Evolutionary conservation across 441 rosid species (phyloP).

Genomic region (Eutrema salsugineum): DNA sequence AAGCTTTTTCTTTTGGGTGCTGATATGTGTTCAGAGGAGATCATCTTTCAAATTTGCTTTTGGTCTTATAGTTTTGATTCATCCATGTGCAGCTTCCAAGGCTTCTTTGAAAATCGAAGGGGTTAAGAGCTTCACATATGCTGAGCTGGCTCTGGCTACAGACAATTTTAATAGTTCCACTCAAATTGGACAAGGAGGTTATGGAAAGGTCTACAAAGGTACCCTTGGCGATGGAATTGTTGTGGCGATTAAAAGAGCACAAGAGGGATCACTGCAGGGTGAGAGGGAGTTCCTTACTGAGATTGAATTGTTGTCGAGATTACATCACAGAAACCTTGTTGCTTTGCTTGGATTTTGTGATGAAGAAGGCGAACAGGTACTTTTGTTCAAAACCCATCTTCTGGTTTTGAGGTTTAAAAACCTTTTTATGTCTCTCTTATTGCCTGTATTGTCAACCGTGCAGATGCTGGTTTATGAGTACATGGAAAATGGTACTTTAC

Average conservation of each 20-base stretch:
- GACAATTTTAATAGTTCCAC: constrained; percentile 60
- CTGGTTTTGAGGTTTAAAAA: background rate
- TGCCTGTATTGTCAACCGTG: constrained; percentile 4
- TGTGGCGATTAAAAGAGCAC: constrained; percentile 94
- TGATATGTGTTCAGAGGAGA: background rate
- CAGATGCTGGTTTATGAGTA: constrained; percentile 98
- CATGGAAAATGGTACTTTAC: constrained; percentile 85
- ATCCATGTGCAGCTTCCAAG: constrained; percentile 48
- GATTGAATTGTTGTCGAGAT: constrained; percentile 77
- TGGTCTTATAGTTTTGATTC: constrained; percentile 4
- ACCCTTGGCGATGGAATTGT: constrained; percentile 55
- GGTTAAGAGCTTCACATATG: constrained; percentile 73
- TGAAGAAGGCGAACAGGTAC: constrained; percentile 94
- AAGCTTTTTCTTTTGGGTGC: constrained; percentile 32
- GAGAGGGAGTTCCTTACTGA: constrained; percentile 93
- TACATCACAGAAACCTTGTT: constrained; percentile 95
- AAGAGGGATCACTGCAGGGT: constrained; percentile 90
- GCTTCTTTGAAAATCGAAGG: constrained; percentile 78
- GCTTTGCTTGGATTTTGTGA: constrained; percentile 91
- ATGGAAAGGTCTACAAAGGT: constrained; percentile 90
- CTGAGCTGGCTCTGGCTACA: constrained; percentile 76
- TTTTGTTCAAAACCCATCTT: background rate
- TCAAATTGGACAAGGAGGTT: constrained; percentile 96
- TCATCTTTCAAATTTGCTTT: background rate
- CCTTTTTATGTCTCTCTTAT: constrained; percentile 7